Evolutionary conservation across 352 stramenopile genomes (phyloP).

Genomic region (Phytopythium chamaehyphon): DNA sequence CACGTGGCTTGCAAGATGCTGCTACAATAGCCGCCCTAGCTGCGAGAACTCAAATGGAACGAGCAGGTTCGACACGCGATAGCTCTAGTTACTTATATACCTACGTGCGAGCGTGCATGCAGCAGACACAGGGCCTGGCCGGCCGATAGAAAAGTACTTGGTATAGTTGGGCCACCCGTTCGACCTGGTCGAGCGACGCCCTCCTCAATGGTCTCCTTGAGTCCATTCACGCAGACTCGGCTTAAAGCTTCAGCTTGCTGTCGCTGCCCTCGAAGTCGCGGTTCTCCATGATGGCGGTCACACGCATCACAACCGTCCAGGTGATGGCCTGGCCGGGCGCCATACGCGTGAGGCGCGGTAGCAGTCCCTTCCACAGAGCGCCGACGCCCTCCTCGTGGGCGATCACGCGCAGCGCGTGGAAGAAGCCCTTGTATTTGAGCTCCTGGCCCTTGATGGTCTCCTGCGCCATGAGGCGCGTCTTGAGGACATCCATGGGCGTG

Average conservation of each 20-base stretch:
- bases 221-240: neutral
- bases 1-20: too few relatives aligned
- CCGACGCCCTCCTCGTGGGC: slow-evolving; percentile 91
- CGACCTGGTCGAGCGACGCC: neutral
- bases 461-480: slow-evolving; percentile 92
- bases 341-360: slow-evolving; percentile 94
- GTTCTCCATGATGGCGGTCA: slow-evolving; percentile 88
- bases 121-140: too few relatives aligned
- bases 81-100: too few relatives aligned
- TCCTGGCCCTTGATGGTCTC: slow-evolving; percentile 86
- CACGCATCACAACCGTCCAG: slow-evolving; percentile 89
- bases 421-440: slow-evolving; percentile 95
- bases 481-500: slow-evolving; percentile 93
- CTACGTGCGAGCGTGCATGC: too few relatives aligned
- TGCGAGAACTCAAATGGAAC: too few relatives aligned
- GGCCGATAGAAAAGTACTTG: too few relatives aligned
- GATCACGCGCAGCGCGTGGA: slow-evolving; percentile 92
- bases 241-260: slow-evolving; percentile 73
- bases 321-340: slow-evolving; percentile 97
- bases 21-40: too few relatives aligned
- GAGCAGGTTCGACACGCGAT: too few relatives aligned
- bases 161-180: neutral
- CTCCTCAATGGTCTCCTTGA: neutral
- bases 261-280: slow-evolving; percentile 36
- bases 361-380: slow-evolving; percentile 96